Conservation (phyloP, 345 rosid genomes). For the Salix viminalis region DNA sequence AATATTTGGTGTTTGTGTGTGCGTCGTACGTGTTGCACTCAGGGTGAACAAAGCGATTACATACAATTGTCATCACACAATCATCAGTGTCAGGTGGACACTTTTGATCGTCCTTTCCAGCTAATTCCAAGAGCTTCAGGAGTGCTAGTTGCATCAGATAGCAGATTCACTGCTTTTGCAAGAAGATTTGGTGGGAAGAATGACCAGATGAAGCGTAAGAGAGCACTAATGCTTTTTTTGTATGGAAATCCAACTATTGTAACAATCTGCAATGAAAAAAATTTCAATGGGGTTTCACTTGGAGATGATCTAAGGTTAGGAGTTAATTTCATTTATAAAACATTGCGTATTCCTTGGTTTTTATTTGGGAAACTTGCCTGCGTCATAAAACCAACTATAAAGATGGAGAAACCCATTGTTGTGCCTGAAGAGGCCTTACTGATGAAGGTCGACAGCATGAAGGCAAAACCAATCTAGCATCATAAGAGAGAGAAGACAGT, state of each 20-base stretch:
- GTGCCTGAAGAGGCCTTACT: constrained; percentile 80
- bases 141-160: constrained; percentile 60
- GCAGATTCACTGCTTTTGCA: constrained; percentile 49
- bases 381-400: constrained; percentile 70
- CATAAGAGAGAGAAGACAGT: background rate
- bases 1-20: background rate
- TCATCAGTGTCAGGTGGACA: constrained; percentile 48
- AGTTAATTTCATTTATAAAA: background rate
- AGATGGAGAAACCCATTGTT: constrained; percentile 68
- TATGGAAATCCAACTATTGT: constrained; percentile 67
- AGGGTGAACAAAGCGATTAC: constrained; percentile 14
- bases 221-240: constrained; percentile 11
- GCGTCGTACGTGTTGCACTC: background rate
- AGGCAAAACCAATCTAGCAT: constrained; percentile 51
- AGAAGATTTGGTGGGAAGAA: constrained; percentile 91
- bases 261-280: constrained; percentile 43
- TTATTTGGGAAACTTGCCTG: constrained; percentile 47
- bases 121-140: constrained; percentile 72
- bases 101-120: constrained; percentile 58
- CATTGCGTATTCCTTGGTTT: background rate
- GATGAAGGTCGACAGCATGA: constrained; percentile 78
- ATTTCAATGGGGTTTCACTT: background rate
- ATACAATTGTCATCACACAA: constrained; percentile 73
- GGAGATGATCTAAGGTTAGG: background rate
- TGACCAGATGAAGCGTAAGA: constrained; percentile 57